phyloP scores from a whole-genome alignment of 192 early-diverging fungal species.

The Thamnidium elegans region DNA sequence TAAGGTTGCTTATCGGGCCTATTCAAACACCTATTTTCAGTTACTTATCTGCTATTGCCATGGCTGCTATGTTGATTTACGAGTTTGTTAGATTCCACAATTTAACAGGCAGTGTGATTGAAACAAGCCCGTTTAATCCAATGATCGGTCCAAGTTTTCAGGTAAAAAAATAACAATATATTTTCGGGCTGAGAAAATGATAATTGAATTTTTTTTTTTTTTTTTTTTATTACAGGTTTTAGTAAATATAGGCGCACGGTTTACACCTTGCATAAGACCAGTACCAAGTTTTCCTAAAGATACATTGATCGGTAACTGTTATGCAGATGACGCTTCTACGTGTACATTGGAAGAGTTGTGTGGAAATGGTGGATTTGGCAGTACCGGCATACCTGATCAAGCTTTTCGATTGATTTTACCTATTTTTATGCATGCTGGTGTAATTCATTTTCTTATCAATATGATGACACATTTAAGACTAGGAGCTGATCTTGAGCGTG shows the following conservation, averaged over 20 bases:
- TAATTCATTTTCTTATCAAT: constrained; percentile 77
- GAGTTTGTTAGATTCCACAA: constrained; percentile 57
- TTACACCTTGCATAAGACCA: constrained; percentile 78
- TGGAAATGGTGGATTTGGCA: constrained; percentile 53
- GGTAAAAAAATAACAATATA: constrained; percentile 8
- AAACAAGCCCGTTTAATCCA: constrained; percentile 68
- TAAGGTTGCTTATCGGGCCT: constrained; percentile 21
- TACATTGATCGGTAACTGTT: constrained; percentile 25
- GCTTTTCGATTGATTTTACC: constrained; percentile 77
- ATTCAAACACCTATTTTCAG: constrained; percentile 45
- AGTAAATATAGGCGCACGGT: constrained; percentile 74
- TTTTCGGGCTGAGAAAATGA: neutral
- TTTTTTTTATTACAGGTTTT: too few species aligned
- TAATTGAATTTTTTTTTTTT: too few species aligned
- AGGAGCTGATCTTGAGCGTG: constrained; percentile 71
- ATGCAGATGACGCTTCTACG: neutral
- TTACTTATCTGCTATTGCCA: constrained; percentile 42
- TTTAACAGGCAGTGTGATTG: constrained; percentile 58
- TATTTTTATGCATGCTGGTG: constrained; percentile 80
- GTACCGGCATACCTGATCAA: constrained; percentile 58
- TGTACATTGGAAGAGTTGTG: constrained; percentile 64
- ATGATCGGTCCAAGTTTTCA: constrained; percentile 75
- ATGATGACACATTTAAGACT: constrained; percentile 65
- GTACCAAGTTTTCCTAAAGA: constrained; percentile 27
- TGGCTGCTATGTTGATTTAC: constrained; percentile 48